Conservation (phyloP, 805 yeast species). For the Yarrowia sp. region DNA sequence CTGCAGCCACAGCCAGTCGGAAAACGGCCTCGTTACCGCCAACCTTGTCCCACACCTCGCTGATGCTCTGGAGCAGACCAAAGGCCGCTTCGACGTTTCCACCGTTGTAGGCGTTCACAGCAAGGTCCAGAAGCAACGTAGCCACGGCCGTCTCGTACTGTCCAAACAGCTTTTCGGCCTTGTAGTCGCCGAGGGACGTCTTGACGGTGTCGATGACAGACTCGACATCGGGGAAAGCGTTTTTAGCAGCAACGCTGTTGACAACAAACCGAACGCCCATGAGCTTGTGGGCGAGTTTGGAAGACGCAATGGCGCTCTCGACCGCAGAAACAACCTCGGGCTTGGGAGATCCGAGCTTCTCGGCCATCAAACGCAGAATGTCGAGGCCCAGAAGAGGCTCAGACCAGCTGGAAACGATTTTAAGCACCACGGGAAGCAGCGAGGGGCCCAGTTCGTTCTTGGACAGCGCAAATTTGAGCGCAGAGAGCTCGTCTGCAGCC, state of each 20-base stretch:
- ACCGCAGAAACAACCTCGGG: conserved; percentile 34
- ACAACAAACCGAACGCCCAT: conserved; percentile 56
- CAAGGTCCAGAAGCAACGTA: conserved; percentile 51
- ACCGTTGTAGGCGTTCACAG: conserved; percentile 38
- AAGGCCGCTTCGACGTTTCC: conserved; percentile 35
- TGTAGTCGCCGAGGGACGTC: conserved; percentile 31
- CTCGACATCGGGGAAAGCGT: conserved; percentile 16
- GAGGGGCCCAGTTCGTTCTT: conserved; percentile 32
- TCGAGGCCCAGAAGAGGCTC: conserved; percentile 59
- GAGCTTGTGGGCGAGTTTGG: conserved; percentile 45
- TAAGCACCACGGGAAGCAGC: conserved; percentile 41
- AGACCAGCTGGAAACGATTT: conserved; percentile 50
- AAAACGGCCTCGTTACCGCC: conserved; percentile 65
- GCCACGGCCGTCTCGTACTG: conserved; percentile 42
- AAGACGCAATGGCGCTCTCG: conserved; percentile 35
- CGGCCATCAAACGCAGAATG: conserved; percentile 51
- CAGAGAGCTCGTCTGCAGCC: conserved; percentile 32
- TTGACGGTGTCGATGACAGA: conserved; percentile 29
- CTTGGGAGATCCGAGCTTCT: conserved; percentile 43
- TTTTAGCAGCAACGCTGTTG: conserved; percentile 43
- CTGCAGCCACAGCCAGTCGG: conserved; percentile 59
- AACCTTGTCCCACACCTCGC: conserved; percentile 38
- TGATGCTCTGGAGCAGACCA: conserved; percentile 36
- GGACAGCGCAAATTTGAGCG: conserved; percentile 28
- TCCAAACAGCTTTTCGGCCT: conserved; percentile 18